phyloP scores from a whole-genome alignment of 2,329 filamentous ascomycete species.

The Lachnellula subtilissima region DNA sequence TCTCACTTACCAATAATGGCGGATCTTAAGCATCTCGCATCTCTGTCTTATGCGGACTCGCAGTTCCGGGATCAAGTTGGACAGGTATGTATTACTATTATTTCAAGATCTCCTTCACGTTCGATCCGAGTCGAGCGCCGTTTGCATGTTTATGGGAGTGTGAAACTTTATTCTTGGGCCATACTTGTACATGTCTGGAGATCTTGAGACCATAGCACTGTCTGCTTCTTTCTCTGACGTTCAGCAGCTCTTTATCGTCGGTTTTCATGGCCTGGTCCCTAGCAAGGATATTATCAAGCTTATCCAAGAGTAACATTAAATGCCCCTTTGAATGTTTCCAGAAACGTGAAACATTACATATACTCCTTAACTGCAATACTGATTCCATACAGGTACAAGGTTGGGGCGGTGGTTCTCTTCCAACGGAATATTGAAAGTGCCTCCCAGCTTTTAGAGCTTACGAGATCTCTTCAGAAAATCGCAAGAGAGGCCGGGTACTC shows the following conservation, averaged over 20 bases:
- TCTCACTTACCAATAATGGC: not conserved
- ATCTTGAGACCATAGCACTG: too few relatives aligned
- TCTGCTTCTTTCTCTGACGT: slow-evolving; percentile 1
- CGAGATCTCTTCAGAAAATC: slow-evolving; percentile 35
- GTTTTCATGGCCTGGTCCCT: slow-evolving; percentile 37
- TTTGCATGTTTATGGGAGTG: not conserved
- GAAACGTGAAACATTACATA: too few relatives aligned
- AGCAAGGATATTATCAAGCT: slow-evolving; percentile 39
- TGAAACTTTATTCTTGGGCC: too few relatives aligned
- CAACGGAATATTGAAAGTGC: slow-evolving; percentile 37
- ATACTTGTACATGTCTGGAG: too few relatives aligned
- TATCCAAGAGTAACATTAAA: slow-evolving; percentile 23
- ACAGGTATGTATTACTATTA: slow-evolving; percentile 18
- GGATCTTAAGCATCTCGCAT: not conserved
- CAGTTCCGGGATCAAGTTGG: slow-evolving; percentile 24
- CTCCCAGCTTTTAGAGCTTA: slow-evolving; percentile 35
- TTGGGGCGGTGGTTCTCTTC: slow-evolving; percentile 40
- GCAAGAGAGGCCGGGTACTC: slow-evolving; percentile 36
- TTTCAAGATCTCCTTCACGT: not conserved
- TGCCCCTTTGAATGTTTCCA: too few relatives aligned
- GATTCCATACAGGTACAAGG: slow-evolving; percentile 25
- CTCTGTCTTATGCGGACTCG: slow-evolving; percentile 18
- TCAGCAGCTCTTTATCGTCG: slow-evolving; percentile 39
- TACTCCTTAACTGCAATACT: too few relatives aligned
- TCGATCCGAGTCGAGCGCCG: not conserved